A percentile compares a stretch with the other conserved stretches of the same genome.
Evolutionary conservation across 1,284 basidiomycete species (phyloP).

Genomic region (Trametes sp.): DNA sequence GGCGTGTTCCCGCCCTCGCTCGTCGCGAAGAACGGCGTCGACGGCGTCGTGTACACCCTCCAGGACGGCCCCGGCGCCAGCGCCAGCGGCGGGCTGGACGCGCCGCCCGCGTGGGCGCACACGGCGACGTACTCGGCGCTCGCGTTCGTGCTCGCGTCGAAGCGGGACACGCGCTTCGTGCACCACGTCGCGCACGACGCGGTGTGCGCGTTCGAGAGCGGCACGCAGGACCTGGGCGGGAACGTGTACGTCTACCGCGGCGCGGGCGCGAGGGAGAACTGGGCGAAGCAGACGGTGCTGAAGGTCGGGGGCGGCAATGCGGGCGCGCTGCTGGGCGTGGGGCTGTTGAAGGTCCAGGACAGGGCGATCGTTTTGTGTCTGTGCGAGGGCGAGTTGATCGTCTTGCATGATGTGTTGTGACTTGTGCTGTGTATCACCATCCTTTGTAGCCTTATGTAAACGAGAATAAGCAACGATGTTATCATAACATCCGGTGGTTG

Average conservation of each 20-base stretch:
- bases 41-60: constrained; percentile 79
- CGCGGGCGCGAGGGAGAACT: constrained; percentile 53
- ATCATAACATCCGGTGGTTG: too few species aligned
- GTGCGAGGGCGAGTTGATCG: constrained; percentile 78
- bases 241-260: constrained; percentile 88
- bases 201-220: constrained; percentile 85
- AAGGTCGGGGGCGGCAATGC: constrained; percentile 70
- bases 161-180: constrained; percentile 87
- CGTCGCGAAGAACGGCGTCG: constrained; percentile 82
- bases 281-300: constrained; percentile 83
- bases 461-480: too few species aligned
- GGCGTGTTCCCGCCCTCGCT: constrained; percentile 50
- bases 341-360: constrained; percentile 50
- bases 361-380: constrained; percentile 68
- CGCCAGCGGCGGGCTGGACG: not conserved
- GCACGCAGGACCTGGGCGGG: constrained; percentile 66
- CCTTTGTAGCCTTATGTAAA: too few species aligned
- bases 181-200: constrained; percentile 65
- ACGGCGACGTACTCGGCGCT: constrained; percentile 85
- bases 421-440: not conserved
- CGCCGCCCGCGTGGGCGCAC: constrained; percentile 73
- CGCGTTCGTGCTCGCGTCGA: constrained; percentile 93
- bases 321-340: constrained; percentile 85
- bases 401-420: constrained; percentile 60
- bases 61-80: constrained; percentile 32